Percentiles rank a stretch among this genome's conserved stretches.
Evolutionary conservation across 192 early-diverging fungal species (phyloP).

Genomic region (Chytriomyces hyalinus): DNA sequence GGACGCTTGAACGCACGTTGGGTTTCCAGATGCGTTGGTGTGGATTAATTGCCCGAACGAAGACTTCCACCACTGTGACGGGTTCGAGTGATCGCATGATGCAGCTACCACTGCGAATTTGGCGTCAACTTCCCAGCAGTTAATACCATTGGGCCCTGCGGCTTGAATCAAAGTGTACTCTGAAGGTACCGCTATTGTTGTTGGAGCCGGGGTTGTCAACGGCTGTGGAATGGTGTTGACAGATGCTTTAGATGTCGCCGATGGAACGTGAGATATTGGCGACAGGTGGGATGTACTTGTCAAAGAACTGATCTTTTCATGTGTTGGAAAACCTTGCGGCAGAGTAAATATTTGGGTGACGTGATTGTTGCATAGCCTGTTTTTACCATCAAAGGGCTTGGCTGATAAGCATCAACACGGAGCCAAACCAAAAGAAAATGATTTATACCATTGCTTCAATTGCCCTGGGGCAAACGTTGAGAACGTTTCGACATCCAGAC

Average conservation of each 20-base stretch:
- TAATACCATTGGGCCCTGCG: neutral
- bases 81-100: constrained; percentile 19
- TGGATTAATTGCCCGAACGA: constrained; percentile 32
- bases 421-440: constrained; percentile 3
- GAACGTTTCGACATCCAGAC: constrained; percentile 11
- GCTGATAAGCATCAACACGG: neutral
- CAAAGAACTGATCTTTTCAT: too few relatives aligned
- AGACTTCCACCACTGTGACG: constrained; percentile 28
- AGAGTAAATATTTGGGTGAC: constrained; percentile 19
- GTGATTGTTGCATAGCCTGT: constrained; percentile 31
- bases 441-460: constrained; percentile 17
- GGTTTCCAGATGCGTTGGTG: neutral
- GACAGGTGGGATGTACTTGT: too few relatives aligned
- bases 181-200: neutral
- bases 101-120: constrained; percentile 12
- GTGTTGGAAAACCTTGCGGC: neutral
- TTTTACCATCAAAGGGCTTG: neutral
- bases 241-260: too few relatives aligned
- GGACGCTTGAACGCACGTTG: constrained; percentile 10
- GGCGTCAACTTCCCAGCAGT: constrained; percentile 25
- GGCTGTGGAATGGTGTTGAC: neutral
- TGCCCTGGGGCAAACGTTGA: neutral
- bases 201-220: neutral
- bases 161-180: constrained; percentile 24
- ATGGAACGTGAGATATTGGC: too few relatives aligned